A percentile compares a stretch with the other conserved stretches of the same genome.
Evolutionary conservation across 371 early-diverging fungal species (phyloP).

Genomic region (Mortierella sp.): DNA sequence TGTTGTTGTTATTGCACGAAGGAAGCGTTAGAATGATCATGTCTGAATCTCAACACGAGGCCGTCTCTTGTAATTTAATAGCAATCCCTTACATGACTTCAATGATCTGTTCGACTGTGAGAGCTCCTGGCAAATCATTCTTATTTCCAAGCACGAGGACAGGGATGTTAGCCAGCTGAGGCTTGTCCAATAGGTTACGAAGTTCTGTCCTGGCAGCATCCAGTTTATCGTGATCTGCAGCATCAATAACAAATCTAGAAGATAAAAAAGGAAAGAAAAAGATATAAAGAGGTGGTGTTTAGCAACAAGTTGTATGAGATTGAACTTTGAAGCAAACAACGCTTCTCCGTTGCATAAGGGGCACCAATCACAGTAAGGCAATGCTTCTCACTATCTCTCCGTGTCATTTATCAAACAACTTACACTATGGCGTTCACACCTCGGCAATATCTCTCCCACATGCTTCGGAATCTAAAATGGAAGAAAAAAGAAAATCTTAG

Average conservation of each 20-base stretch:
- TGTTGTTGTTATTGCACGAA: not conserved
- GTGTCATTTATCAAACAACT: conserved; percentile 29
- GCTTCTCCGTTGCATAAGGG: not conserved
- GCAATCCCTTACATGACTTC: conserved; percentile 80
- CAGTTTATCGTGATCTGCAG: conserved; percentile 95
- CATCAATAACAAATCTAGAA: conserved; percentile 92
- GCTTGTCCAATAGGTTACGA: conserved; percentile 90
- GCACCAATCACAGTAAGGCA: not conserved
- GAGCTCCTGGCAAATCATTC: conserved; percentile 94
- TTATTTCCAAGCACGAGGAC: conserved; percentile 98
- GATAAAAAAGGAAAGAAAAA: conserved; percentile 1
- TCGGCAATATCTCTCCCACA: conserved; percentile 98
- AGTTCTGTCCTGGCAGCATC: conserved; percentile 94
- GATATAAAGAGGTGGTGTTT: not conserved
- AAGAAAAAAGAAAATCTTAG: no score
- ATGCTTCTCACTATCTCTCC: not conserved
- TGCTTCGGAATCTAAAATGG: conserved; percentile 76
- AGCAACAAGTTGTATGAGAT: not conserved
- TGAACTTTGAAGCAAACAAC: not conserved
- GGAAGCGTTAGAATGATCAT: not conserved
- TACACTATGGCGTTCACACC: conserved; percentile 98
- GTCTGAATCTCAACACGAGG: not conserved
- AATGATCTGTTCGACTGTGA: conserved; percentile 94
- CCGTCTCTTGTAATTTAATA: not conserved
- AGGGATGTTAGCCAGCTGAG: conserved; percentile 92